Evolutionary conservation across 192 early-diverging fungal genomes (phyloP).

Genomic region (Coemansia sp.): DNA sequence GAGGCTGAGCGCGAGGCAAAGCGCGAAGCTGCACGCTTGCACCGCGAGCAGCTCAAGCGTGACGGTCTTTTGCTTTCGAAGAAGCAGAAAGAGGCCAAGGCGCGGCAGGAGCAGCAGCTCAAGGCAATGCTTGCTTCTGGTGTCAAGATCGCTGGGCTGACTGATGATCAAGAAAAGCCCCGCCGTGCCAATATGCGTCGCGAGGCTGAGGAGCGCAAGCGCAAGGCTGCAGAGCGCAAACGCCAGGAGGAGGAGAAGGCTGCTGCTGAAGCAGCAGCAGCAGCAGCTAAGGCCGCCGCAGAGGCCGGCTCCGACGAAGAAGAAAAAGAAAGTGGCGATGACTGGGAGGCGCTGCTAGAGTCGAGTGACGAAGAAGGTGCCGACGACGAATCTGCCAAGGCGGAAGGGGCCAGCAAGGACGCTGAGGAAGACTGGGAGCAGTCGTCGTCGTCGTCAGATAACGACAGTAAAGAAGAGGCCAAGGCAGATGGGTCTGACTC

Average conservation of each 20-base stretch:
- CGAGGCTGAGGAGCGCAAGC: slow-evolving; percentile 49
- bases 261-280: slow-evolving; percentile 64
- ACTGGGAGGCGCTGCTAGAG: slow-evolving; percentile 46
- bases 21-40: slow-evolving; percentile 74
- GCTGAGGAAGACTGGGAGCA: slow-evolving; percentile 52
- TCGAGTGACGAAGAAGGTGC: slow-evolving; percentile 54
- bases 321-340: slow-evolving; percentile 28
- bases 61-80: slow-evolving; percentile 92
- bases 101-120: slow-evolving; percentile 65
- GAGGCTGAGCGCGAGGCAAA: slow-evolving; percentile 73
- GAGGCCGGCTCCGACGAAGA: slow-evolving; percentile 58
- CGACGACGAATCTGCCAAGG: slow-evolving; percentile 12
- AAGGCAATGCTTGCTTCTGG: slow-evolving; percentile 78
- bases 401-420: slow-evolving; percentile 29
- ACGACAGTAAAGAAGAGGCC: slow-evolving; percentile 54
- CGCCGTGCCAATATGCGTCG: slow-evolving; percentile 15
- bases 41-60: slow-evolving; percentile 87
- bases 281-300: slow-evolving; percentile 60
- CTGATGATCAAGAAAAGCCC: slow-evolving; percentile 17
- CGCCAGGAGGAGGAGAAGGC: slow-evolving; percentile 57
- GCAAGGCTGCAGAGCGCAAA: slow-evolving; percentile 38
- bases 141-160: slow-evolving; percentile 64
- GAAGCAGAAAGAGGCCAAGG: slow-evolving; percentile 85
- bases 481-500: slow-evolving; percentile 49
- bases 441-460: slow-evolving; percentile 31